These are phyloP conservation scores for Vachellia pachyceras DNA, from an alignment of 306 rosid species.

Conservation along the genomic window DNA sequence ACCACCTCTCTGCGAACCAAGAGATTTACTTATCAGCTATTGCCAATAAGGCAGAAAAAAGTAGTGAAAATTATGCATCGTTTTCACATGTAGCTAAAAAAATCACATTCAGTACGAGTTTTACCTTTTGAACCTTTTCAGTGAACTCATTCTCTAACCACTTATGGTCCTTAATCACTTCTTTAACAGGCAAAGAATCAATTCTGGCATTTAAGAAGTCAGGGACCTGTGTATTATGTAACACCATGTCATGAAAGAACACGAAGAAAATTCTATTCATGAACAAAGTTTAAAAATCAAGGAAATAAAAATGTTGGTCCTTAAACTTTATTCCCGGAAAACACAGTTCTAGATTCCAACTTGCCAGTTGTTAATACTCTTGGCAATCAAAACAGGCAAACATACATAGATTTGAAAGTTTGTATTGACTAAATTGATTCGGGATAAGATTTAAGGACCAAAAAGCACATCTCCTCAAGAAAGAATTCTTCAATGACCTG, in stretches of 20 bases:
- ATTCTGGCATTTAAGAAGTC: slow-evolving; percentile 94
- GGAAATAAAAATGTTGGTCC: not conserved
- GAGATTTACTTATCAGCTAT: slow-evolving; percentile 34
- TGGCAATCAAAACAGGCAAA: not conserved
- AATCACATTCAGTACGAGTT: slow-evolving; percentile 13
- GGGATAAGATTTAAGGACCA: not conserved
- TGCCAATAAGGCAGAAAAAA: not conserved
- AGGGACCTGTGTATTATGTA: slow-evolving; percentile 68
- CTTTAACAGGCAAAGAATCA: slow-evolving; percentile 80
- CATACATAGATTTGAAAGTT: not conserved
- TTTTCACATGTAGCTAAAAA: slow-evolving; percentile 6
- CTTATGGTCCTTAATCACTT: slow-evolving; percentile 83
- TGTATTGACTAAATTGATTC: not conserved
- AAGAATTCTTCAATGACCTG: slow-evolving; percentile 62
- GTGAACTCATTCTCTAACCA: slow-evolving; percentile 97
- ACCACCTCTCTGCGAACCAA: slow-evolving; percentile 85
- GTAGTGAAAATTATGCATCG: not conserved
- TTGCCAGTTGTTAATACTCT: not conserved
- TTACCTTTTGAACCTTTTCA: slow-evolving; percentile 86
- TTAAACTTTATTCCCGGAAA: not conserved
- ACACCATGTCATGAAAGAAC: slow-evolving; percentile 33
- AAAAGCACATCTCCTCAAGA: not conserved
- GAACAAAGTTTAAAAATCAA: not conserved
- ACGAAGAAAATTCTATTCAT: slow-evolving; percentile 17
- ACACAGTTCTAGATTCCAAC: not conserved